These are phyloP conservation scores for Gonium pectorale DNA, from an alignment of 139 green algal species.

Conservation along the genomic window DNA sequence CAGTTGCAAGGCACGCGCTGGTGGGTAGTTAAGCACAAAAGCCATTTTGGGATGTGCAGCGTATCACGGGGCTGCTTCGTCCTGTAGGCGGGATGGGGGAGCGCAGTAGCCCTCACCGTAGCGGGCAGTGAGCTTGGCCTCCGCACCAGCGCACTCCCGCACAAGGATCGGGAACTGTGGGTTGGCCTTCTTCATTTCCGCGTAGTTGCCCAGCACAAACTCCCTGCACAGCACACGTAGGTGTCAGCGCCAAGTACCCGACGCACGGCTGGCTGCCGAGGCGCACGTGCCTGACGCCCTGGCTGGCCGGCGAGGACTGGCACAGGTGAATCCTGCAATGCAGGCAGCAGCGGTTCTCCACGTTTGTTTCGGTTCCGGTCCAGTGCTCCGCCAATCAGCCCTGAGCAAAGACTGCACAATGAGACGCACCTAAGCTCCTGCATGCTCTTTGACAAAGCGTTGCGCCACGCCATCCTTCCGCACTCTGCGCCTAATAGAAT, in stretches of 20 bases:
- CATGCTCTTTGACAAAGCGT: constrained; percentile 76
- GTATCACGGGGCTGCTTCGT: too few species aligned
- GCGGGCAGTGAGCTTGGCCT: constrained; percentile 83
- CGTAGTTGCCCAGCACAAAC: constrained; percentile 85
- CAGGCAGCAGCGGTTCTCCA: background rate
- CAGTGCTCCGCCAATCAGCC: too few species aligned
- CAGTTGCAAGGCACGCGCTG: too few species aligned
- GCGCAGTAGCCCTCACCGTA: too few species aligned
- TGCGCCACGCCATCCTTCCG: constrained; percentile 59
- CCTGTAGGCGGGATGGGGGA: too few species aligned
- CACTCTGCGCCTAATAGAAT: too few species aligned
- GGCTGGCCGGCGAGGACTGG: constrained; percentile 76
- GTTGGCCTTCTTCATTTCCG: constrained; percentile 92
- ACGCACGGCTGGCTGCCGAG: too few species aligned
- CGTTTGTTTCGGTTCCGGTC: background rate
- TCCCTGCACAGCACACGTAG: constrained; percentile 67
- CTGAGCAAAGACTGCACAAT: too few species aligned
- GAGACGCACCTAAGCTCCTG: constrained; percentile 86
- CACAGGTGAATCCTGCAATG: constrained; percentile 83
- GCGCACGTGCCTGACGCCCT: constrained; percentile 76
- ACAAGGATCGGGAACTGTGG: constrained; percentile 89
- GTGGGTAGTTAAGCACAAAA: too few species aligned
- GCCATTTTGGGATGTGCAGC: too few species aligned
- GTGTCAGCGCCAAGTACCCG: background rate
- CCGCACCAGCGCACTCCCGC: constrained; percentile 76